Percentiles rank a stretch among this genome's conserved stretches.
Conservation (phyloP, 805 yeast genomes). For the Ogataea trehalophila region DNA sequence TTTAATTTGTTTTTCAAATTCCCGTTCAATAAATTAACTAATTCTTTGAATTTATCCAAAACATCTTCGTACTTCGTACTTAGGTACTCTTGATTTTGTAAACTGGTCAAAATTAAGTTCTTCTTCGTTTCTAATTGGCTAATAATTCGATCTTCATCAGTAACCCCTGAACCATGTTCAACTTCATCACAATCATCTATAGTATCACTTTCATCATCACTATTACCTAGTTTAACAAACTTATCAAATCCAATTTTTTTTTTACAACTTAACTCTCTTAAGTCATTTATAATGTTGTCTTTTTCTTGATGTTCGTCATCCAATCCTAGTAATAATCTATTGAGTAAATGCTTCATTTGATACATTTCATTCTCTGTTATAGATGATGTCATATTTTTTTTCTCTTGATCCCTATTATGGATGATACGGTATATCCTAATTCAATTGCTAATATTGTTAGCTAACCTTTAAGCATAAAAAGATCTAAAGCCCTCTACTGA, state of each 20-base stretch:
- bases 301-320: conserved; percentile 26
- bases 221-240: neutral
- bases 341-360: conserved; percentile 21
- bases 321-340: conserved; percentile 24
- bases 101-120: conserved; percentile 22
- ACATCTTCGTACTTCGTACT: conserved; percentile 23
- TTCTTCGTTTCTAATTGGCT: conserved; percentile 23
- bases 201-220: neutral
- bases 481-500: too few species aligned
- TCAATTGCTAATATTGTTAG: neutral
- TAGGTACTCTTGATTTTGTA: conserved; percentile 32
- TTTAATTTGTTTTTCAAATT: conserved; percentile 13
- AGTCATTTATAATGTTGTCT: conserved; percentile 11
- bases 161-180: conserved; percentile 4
- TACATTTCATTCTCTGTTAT: conserved; percentile 12
- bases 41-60: conserved; percentile 25
- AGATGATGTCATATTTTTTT: neutral
- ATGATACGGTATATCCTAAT: neutral
- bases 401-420: neutral
- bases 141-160: conserved; percentile 14
- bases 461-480: too few species aligned
- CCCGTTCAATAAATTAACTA: conserved; percentile 19
- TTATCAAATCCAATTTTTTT: conserved; percentile 7
- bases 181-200: neutral
- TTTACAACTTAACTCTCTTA: conserved; percentile 12